Percentiles rank a stretch among this genome's conserved stretches.
Evolutionary conservation across 2,329 filamentous ascomycete genomes (phyloP).

Genomic region (Dothidotthia symphoricarpi): DNA sequence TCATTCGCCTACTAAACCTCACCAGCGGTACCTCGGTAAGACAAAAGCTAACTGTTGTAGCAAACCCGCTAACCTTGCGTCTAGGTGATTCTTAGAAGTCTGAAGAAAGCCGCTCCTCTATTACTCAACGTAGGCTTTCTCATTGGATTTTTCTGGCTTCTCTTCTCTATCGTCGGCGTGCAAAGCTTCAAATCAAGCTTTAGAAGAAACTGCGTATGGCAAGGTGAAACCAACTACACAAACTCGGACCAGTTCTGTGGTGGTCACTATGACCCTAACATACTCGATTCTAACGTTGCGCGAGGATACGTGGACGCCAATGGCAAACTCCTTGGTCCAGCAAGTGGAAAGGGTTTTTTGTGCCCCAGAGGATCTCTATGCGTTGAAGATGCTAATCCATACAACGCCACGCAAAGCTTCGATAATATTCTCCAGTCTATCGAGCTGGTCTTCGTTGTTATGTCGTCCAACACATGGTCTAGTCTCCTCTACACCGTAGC

Average conservation of each 20-base stretch:
- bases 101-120: conserved; percentile 91
- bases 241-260: conserved; percentile 73
- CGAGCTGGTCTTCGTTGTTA: conserved; percentile 94
- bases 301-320: conserved; percentile 65
- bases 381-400: conserved; percentile 75
- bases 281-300: conserved; percentile 20
- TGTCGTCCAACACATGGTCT: conserved; percentile 96
- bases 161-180: conserved; percentile 94
- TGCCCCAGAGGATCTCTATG: conserved; percentile 84
- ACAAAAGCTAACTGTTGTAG: not conserved
- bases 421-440: conserved; percentile 92
- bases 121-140: conserved; percentile 91
- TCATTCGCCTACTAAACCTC: conserved; percentile 83
- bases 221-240: conserved; percentile 57
- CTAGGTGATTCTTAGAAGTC: conserved; percentile 85
- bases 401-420: conserved; percentile 83
- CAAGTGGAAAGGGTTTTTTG: conserved; percentile 72
- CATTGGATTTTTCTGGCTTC: conserved; percentile 94
- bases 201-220: conserved; percentile 50
- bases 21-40: conserved; percentile 89
- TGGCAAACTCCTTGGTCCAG: conserved; percentile 44
- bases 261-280: conserved; percentile 60
- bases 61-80: conserved; percentile 1
- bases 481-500: conserved; percentile 93
- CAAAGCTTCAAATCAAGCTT: conserved; percentile 75